Conservation (phyloP, 352 stramenopile species). For the Globisporangium uncinulatum region DNA sequence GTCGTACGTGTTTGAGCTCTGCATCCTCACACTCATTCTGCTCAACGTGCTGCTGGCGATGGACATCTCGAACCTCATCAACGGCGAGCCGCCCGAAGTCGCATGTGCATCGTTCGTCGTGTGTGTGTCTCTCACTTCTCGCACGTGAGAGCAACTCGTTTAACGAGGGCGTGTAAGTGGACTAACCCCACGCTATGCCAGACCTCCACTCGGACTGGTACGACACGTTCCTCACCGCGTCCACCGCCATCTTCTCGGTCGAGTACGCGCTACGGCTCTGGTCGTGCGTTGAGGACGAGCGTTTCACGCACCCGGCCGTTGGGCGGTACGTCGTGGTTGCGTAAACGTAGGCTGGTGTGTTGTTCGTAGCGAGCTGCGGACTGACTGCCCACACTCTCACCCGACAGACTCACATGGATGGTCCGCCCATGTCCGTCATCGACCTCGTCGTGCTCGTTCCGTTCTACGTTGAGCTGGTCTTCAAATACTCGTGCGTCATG, state of each 20-base stretch:
- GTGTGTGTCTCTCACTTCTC: no score
- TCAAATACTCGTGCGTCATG: conserved; percentile 47
- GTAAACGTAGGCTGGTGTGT: not conserved
- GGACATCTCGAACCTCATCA: conserved; percentile 36
- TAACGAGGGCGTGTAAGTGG: not conserved
- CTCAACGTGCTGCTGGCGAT: conserved; percentile 78
- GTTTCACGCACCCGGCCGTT: conserved; percentile 42
- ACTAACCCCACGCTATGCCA: conserved; percentile 9
- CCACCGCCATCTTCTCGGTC: conserved; percentile 64
- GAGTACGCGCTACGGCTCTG: conserved; percentile 73
- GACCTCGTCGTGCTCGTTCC: conserved; percentile 69
- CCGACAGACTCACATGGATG: conserved; percentile 68
- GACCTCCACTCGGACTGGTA: conserved; percentile 57
- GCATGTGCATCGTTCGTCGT: conserved; percentile 4
- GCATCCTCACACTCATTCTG: conserved; percentile 67
- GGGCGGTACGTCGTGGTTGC: conserved; percentile 30
- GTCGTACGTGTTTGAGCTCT: conserved; percentile 62
- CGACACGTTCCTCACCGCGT: conserved; percentile 70
- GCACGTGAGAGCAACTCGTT: no score
- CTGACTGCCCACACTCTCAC: not conserved
- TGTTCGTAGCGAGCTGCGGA: not conserved
- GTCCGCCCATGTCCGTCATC: conserved; percentile 69
- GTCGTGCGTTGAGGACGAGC: conserved; percentile 78
- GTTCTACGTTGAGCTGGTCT: conserved; percentile 78
- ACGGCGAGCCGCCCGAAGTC: conserved; percentile 7